Percentiles rank a stretch among this genome's conserved stretches.
These are phyloP conservation scores for Senna siamea DNA, from an alignment of 306 rosid genomes.

Conservation along the genomic window DNA sequence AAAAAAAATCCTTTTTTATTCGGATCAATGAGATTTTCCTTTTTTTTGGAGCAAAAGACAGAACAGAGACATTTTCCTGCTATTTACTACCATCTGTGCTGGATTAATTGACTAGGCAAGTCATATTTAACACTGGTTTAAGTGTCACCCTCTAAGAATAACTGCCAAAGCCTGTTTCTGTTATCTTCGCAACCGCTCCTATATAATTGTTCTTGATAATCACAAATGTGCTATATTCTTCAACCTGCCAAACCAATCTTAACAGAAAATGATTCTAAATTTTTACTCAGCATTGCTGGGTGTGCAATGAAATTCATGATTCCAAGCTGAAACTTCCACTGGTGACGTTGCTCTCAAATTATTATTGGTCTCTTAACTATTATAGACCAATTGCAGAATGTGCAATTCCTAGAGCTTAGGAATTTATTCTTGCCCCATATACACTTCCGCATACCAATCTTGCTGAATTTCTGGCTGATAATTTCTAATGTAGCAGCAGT, in stretches of 20 bases:
- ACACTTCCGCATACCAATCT: neutral
- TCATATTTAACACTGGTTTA: neutral
- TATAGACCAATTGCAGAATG: neutral
- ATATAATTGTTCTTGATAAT: neutral
- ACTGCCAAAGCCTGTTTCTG: no score
- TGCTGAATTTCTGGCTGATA: neutral
- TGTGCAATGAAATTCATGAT: no score
- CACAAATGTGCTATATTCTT: neutral
- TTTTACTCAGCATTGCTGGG: neutral
- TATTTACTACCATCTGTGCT: no score
- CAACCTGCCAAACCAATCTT: neutral
- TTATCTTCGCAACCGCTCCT: neutral
- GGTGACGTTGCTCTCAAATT: neutral
- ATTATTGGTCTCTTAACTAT: neutral
- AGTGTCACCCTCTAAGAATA: neutral
- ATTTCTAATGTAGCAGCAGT: neutral
- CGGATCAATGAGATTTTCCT: no score
- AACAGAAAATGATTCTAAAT: neutral
- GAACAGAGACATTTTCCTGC: neutral
- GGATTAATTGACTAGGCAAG: neutral
- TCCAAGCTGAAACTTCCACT: neutral
- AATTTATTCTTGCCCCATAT: neutral
- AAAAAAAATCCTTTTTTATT: no score
- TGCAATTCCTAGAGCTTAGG: neutral
- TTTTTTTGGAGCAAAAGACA: neutral